phyloP scores from a whole-genome alignment of 1,284 basidiomycete species.

The Xerocomus nothofagi region DNA sequence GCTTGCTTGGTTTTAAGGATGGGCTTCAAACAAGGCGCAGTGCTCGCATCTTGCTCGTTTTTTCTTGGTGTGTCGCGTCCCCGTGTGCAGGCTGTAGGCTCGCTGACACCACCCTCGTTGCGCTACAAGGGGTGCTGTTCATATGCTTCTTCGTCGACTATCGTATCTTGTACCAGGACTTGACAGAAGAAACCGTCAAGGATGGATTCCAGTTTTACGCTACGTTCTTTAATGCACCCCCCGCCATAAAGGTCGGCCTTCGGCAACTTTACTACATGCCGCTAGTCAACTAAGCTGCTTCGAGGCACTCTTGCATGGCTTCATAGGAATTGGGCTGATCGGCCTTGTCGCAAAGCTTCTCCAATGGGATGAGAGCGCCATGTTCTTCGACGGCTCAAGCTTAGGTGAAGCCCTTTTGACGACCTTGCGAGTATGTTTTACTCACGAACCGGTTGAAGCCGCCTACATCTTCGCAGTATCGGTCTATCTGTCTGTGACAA shows the following conservation, averaged over 20 bases:
- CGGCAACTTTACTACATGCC: too few relatives aligned
- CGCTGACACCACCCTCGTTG: slow-evolving; percentile 2
- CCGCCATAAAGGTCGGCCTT: slow-evolving; percentile 75
- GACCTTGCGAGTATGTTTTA: not conserved
- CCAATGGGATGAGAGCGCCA: slow-evolving; percentile 85
- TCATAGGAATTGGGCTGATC: slow-evolving; percentile 73
- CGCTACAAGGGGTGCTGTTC: slow-evolving; percentile 70
- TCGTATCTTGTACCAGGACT: slow-evolving; percentile 67
- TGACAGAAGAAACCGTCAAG: slow-evolving; percentile 61
- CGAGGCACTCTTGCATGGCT: slow-evolving; percentile 82
- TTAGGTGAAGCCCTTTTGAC: slow-evolving; percentile 53
- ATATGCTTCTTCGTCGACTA: slow-evolving; percentile 89
- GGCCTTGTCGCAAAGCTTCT: slow-evolving; percentile 77
- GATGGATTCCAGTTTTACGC: slow-evolving; percentile 87
- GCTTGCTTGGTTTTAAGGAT: slow-evolving; percentile 40
- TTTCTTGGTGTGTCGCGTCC: slow-evolving; percentile 62
- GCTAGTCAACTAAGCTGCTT: slow-evolving; percentile 4
- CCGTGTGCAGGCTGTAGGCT: slow-evolving; percentile 1
- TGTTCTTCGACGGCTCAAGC: slow-evolving; percentile 88
- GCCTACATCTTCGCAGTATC: slow-evolving; percentile 73
- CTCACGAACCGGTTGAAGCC: slow-evolving; percentile 43
- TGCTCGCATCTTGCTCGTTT: slow-evolving; percentile 82
- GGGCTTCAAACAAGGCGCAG: slow-evolving; percentile 84
- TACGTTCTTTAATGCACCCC: slow-evolving; percentile 87
- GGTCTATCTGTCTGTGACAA: slow-evolving; percentile 78